Evolutionary conservation across 73 alveolate genomes (phyloP).

Genomic region (Blepharisma stoltei): DNA sequence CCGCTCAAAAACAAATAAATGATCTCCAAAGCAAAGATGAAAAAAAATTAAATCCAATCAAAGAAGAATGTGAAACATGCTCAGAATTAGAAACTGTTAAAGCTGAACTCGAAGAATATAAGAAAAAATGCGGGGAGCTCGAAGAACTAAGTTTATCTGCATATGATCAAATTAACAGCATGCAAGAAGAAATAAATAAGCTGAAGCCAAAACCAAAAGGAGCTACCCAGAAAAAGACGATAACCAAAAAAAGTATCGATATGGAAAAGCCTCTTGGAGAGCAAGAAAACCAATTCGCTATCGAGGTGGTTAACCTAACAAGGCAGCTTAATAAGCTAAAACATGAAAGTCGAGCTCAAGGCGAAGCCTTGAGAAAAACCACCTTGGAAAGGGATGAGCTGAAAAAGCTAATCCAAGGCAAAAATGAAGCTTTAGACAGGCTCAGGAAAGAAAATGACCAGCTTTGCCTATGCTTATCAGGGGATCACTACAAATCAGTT

Average conservation of each 20-base stretch:
- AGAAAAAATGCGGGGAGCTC: background rate
- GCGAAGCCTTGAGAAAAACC: background rate
- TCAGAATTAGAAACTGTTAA: background rate
- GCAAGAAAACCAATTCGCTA: slow-evolving; percentile 14
- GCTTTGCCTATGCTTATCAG: background rate
- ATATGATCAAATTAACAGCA: too few species aligned
- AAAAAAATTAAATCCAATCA: background rate
- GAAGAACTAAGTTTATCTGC: background rate
- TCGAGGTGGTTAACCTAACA: background rate
- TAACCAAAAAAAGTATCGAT: background rate
- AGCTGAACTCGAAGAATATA: slow-evolving; percentile 3
- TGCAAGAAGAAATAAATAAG: too few species aligned
- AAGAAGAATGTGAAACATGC: slow-evolving; percentile 13
- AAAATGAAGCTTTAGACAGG: slow-evolving; percentile 22
- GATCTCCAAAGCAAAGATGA: background rate
- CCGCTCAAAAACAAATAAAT: background rate
- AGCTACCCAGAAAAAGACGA: background rate
- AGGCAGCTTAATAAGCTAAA: background rate
- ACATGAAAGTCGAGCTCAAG: slow-evolving; percentile 17
- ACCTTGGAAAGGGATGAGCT: background rate
- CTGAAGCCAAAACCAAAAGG: too few species aligned
- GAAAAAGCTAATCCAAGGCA: background rate
- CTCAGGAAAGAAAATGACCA: slow-evolving; percentile 26
- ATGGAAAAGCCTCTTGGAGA: background rate
- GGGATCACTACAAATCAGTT: slow-evolving; percentile 17